Base-by-base conservation (phyloP, 2,329 filamentous ascomycete species). In the Microsporum ferrugineum region DNA sequence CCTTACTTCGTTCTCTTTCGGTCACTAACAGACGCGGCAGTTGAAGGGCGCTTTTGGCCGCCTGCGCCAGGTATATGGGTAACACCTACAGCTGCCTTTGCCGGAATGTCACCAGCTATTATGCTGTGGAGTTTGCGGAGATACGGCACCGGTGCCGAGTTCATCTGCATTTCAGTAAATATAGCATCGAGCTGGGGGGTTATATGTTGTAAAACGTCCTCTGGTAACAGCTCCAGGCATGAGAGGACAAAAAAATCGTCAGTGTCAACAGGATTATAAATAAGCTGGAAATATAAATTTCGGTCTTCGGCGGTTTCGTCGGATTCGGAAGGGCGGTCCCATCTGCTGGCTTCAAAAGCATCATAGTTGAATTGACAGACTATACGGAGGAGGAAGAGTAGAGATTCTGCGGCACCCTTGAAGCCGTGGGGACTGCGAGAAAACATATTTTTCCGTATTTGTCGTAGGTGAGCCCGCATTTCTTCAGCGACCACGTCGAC, bases 121-220 rank as follows among this genome's bases (percentile, higher is more conserved):
- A 76, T 56, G 2, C 64, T 62, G 38, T 65, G 67, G 12, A 76
- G 65, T 39, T 70, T 71, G 34, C 71, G 62, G 34, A 75, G 66
- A 58, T 72, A 76, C 6, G 65, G 65, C 58, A 67, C 69, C 14
- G 74, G 73, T 0, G 72, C 72, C 27, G 71, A 69, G 60, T 77
- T 75, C 45, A 75, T 71, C 65, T 79, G 73, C 58, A 81, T 75
- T 65, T 78, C 77, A 64, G 65, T 66, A 14, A 73, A 69, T 10
- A 74, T 68, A 4, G 65, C 65, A 10, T 65, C 66, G 34, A 77
- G 65, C 33, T 66, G 69, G n/a, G 65, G 58, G 14, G 65, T 60
- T 58, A 70, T 72, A 33, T 70, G 68, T 41, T 67, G 65, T 2
- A 77, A 66, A 45, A 71, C 68, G 1, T 65, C 59, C 2, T 69